Percentiles rank a stretch among this genome's conserved stretches.
These are phyloP conservation scores for Neofusicoccum sp. DNA, from an alignment of 2,329 filamentous ascomycete species.

Conservation along the genomic window DNA sequence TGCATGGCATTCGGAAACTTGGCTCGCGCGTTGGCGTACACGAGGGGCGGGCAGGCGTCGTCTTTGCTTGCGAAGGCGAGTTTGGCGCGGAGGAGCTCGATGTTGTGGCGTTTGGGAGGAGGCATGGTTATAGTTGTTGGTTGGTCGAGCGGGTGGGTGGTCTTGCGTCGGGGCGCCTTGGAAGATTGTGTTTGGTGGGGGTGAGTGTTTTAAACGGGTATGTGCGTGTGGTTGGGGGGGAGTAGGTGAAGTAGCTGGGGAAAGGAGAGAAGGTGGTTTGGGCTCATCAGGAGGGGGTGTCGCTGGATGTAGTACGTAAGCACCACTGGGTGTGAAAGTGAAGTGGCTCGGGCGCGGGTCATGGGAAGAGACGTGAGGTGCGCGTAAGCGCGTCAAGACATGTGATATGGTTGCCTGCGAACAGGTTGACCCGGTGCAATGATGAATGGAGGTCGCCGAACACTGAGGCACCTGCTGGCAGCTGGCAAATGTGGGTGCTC, in stretches of 20 bases:
- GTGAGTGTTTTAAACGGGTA: neutral
- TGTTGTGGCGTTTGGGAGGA: neutral
- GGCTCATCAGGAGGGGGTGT: neutral
- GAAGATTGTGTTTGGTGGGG: no score
- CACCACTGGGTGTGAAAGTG: no score
- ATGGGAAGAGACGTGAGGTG: neutral
- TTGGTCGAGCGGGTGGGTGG: neutral
- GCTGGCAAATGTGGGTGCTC: no score
- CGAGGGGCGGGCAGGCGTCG: constrained; percentile 51
- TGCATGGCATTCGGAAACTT: constrained; percentile 64
- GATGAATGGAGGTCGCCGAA: no score
- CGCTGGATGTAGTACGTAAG: neutral
- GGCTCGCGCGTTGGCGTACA: constrained; percentile 83
- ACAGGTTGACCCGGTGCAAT: no score
- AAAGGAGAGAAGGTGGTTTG: neutral
- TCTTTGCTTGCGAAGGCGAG: constrained; percentile 1
- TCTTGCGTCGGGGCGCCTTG: neutral
- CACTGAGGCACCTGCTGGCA: no score
- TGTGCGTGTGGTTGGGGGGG: neutral
- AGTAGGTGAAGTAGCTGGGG: neutral
- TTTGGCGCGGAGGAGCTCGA: constrained; percentile 16
- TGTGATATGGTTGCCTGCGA: no score
- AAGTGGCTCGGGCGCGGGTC: neutral
- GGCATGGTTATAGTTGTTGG: neutral
- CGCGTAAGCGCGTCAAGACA: no score